These are phyloP conservation scores for Fusarium sp. DNA, from an alignment of 2,329 filamentous ascomycete species.

Conservation along the genomic window DNA sequence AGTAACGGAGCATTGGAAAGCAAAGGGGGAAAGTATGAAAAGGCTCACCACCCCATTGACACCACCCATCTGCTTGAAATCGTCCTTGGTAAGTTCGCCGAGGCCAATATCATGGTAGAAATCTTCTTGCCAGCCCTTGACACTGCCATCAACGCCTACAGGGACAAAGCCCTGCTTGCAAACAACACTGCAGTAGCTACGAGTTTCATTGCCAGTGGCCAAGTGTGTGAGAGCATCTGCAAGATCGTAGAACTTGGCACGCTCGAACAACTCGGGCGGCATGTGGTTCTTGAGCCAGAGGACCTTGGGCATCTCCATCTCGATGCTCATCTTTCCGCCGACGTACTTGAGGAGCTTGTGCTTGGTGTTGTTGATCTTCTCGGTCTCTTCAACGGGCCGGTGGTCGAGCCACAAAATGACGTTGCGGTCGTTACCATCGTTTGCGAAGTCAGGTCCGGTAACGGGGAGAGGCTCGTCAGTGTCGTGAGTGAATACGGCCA, in stretches of 20 bases:
- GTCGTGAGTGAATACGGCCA: slow-evolving; percentile 89
- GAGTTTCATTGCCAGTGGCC: slow-evolving; percentile 89
- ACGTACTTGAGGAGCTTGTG: slow-evolving; percentile 97
- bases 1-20: slow-evolving; percentile 3
- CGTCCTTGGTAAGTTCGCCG: slow-evolving; percentile 83
- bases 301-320: slow-evolving; percentile 99
- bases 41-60: slow-evolving; percentile 91
- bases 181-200: slow-evolving; percentile 95
- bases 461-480: slow-evolving; percentile 93
- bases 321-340: slow-evolving; percentile 97
- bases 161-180: slow-evolving; percentile 98
- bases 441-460: slow-evolving; percentile 83
- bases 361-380: slow-evolving; percentile 90
- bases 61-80: slow-evolving; percentile 94
- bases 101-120: slow-evolving; percentile 90
- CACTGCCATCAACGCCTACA: slow-evolving; percentile 95
- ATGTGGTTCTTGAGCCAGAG: slow-evolving; percentile 99
- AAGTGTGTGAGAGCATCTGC: slow-evolving; percentile 93
- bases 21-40: slow-evolving; percentile 38
- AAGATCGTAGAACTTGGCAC: slow-evolving; percentile 97
- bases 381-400: slow-evolving; percentile 88
- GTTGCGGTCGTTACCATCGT: slow-evolving; percentile 88
- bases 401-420: slow-evolving; percentile 98
- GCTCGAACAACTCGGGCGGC: slow-evolving; percentile 88
- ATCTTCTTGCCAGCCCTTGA: slow-evolving; percentile 98